Percentiles rank a stretch among this genome's conserved stretches.
These are phyloP conservation scores for Fusarium torulosum DNA, from an alignment of 2,329 filamentous ascomycete genomes.

Conservation along the genomic window DNA sequence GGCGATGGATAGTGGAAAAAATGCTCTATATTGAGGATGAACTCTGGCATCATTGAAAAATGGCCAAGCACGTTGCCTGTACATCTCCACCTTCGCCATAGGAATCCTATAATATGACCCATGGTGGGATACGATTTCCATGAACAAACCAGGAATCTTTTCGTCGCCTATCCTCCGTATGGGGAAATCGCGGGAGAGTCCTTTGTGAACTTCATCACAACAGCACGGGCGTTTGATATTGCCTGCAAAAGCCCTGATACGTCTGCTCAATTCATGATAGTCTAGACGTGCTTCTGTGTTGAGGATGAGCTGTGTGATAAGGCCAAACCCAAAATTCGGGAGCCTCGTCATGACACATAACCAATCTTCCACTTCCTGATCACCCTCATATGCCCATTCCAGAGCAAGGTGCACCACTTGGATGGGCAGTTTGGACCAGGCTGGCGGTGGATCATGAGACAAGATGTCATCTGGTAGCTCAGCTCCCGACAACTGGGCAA, in stretches of 20 bases:
- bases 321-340: neutral
- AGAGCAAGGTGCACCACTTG: neutral
- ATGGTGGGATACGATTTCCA: neutral
- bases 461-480: neutral
- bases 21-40: neutral
- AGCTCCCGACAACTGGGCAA: neutral
- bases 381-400: neutral
- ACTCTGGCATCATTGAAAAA: conserved; percentile 8
- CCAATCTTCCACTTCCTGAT: neutral
- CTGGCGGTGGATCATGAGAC: too few species aligned
- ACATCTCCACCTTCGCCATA: neutral
- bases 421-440: neutral
- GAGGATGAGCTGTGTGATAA: neutral
- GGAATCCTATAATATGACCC: neutral
- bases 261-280: too few species aligned
- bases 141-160: neutral
- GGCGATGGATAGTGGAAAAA: neutral
- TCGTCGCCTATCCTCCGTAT: neutral
- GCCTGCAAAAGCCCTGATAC: neutral
- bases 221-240: neutral
- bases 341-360: neutral
- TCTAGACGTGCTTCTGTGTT: neutral
- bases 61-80: conserved; percentile 9
- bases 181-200: neutral
- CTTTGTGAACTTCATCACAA: neutral